Evolutionary conservation across 2,329 filamentous ascomycete genomes (phyloP).

Genomic region (Cercospora janseana): DNA sequence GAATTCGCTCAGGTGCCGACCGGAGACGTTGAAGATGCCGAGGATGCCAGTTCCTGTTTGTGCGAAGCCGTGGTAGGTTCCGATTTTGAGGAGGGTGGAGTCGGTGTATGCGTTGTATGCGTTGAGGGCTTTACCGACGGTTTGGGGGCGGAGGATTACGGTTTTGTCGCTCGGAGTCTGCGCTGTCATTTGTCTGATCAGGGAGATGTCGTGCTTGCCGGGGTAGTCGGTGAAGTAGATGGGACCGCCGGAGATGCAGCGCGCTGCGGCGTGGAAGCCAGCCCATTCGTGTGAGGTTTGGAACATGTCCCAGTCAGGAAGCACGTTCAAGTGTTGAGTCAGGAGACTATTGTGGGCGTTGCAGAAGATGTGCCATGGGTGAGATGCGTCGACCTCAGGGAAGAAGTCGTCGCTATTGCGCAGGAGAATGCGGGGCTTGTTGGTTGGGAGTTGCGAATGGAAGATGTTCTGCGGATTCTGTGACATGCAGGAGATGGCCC

Average conservation of each 20-base stretch:
- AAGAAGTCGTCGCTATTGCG: constrained; percentile 94
- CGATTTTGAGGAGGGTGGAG: constrained; percentile 69
- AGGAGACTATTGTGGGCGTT: constrained; percentile 88
- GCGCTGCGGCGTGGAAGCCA: constrained; percentile 82
- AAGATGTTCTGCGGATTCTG: constrained; percentile 84
- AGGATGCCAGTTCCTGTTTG: constrained; percentile 72
- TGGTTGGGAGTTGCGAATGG: constrained; percentile 75
- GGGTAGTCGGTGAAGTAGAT: constrained; percentile 93
- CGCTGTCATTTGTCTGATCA: constrained; percentile 81
- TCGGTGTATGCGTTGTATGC: constrained; percentile 76
- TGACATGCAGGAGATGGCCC: constrained; percentile 91
- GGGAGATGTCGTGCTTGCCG: constrained; percentile 69
- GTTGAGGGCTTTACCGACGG: constrained; percentile 68
- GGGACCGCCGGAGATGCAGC: constrained; percentile 85
- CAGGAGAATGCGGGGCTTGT: constrained; percentile 68
- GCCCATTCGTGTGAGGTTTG: constrained; percentile 68
- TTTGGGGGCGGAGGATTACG: constrained; percentile 75
- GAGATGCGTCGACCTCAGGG: constrained; percentile 73
- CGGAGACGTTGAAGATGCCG: constrained; percentile 78
- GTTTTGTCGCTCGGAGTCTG: constrained; percentile 69
- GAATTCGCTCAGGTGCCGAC: constrained; percentile 63
- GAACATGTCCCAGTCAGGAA: constrained; percentile 83
- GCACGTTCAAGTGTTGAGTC: constrained; percentile 77
- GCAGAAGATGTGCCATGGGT: constrained; percentile 92
- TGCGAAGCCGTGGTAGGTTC: constrained; percentile 69